A percentile compares a stretch with the other conserved stretches of the same genome.
Evolutionary conservation across 495 filamentous ascomycete genomes (phyloP).

Genomic region (Letharia lupina): DNA sequence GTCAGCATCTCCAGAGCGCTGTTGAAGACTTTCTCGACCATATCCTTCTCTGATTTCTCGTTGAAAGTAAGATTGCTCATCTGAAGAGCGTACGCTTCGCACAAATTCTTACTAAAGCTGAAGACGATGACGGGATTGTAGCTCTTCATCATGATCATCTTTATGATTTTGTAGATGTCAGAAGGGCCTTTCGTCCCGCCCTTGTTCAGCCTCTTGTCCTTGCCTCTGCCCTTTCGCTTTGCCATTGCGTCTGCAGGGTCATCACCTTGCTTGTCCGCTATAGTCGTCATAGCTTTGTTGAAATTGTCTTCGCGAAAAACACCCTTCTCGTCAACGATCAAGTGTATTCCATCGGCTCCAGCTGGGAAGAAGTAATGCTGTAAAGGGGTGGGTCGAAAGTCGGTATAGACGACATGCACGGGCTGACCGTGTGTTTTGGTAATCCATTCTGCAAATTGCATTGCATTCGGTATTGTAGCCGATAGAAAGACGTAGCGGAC

Average conservation of each 20-base stretch:
- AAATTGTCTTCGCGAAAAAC: conserved; percentile 94
- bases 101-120: conserved; percentile 96
- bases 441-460: conserved; percentile 99
- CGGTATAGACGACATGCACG: conserved; percentile 97
- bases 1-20: conserved; percentile 85
- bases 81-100: conserved; percentile 75
- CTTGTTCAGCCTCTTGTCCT: conserved; percentile 83
- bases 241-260: conserved; percentile 70
- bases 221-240: conserved; percentile 75
- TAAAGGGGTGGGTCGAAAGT: conserved; percentile 90
- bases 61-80: conserved; percentile 90
- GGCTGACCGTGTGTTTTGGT: conserved; percentile 93
- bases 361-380: conserved; percentile 97
- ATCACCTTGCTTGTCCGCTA: conserved; percentile 80
- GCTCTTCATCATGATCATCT: conserved; percentile 95
- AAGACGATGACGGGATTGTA: conserved; percentile 98
- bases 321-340: conserved; percentile 94
- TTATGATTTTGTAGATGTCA: conserved; percentile 94
- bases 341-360: conserved; percentile 85
- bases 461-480: conserved; percentile 97
- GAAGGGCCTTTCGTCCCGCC: conserved; percentile 63
- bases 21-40: conserved; percentile 88
- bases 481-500: conserved; percentile 97
- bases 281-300: conserved; percentile 81
- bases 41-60: conserved; percentile 86